A percentile compares a stretch with the other conserved stretches of the same genome.
Evolutionary conservation across 2,329 filamentous ascomycete genomes (phyloP).

Genomic region (Ramularia endophylla): DNA sequence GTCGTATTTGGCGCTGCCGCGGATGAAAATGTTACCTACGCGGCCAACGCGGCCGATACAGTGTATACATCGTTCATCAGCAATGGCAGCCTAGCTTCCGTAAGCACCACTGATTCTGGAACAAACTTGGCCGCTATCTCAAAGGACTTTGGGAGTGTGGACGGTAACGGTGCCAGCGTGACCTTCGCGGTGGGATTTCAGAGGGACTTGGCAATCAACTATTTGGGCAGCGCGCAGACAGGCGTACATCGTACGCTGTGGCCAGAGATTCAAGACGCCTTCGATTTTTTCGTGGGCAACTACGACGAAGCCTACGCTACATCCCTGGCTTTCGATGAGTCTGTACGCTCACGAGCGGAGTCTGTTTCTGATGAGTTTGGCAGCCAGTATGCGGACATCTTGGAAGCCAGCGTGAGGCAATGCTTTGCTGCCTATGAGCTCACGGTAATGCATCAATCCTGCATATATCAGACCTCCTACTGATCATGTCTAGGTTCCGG

Average conservation of each 20-base stretch:
- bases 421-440: conserved; percentile 24
- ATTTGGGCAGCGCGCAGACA: conserved; percentile 21
- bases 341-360: conserved; percentile 18
- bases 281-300: conserved; percentile 18
- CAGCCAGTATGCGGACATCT: conserved; percentile 24
- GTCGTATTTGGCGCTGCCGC: conserved; percentile 16
- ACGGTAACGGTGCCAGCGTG: conserved; percentile 5
- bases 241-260: conserved; percentile 21
- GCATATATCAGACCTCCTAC: too few relatives aligned
- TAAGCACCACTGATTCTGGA: conserved; percentile 5
- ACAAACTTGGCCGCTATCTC: conserved; percentile 17
- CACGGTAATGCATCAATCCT: conserved; percentile 18
- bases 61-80: conserved; percentile 14
- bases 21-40: conserved; percentile 5
- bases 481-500: conserved; percentile 14
- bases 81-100: conserved; percentile 7
- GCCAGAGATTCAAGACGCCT: conserved; percentile 16
- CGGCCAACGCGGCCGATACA: conserved; percentile 8
- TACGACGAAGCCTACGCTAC: conserved; percentile 12
- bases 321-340: conserved; percentile 16
- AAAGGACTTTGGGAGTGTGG: conserved; percentile 12
- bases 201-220: conserved; percentile 19
- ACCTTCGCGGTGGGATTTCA: conserved; percentile 23
- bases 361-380: conserved; percentile 20
- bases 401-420: conserved; percentile 24